Evolutionary conservation across 352 stramenopile genomes (phyloP), one percentile per base, ranked within the genome.

Genomic region (Phytopythium sindhum): DNA sequence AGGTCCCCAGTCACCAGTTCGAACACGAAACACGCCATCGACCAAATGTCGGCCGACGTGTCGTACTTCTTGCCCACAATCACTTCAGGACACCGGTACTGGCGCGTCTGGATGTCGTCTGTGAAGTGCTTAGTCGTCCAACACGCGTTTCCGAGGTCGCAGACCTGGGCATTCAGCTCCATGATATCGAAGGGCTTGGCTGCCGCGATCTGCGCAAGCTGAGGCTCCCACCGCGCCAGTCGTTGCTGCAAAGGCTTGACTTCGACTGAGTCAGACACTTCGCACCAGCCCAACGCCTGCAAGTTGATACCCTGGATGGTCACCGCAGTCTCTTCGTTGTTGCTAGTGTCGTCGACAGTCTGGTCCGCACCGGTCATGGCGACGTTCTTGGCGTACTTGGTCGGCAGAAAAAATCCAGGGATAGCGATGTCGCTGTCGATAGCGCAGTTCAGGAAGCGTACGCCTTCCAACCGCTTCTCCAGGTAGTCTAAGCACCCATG

Each of bases 31-130:
- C 98, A 99, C 45, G 94, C 97, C 74, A 99, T 91, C 83, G 85
- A 92, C 98, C 98, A 99, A 54, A 99, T 98, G 74, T 99, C 98
- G 7, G 97, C 97, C 31, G 97, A 98, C 21, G 97, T 99, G 77
- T 99, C 93, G 77, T 99, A 99, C 48, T 89, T 89, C 69, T 96
- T 97, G 44, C 96, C 93, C 64, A 99, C 75, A 24, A 99, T 96
- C 28, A 99, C 97, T 75, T 99, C 98, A 9, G 98, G 98, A 42
- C 90, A 97, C 7, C 98, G 91, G 74, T 99, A 99, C 81, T 99
- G 98, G n/a, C 98, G 86, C 24, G 98, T 99, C 77, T 99, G 98
- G 68, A 99, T 99, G 70, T 99, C 98, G 70, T 99, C 96, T 48
- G 97, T 99, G 73, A 99, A 99, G 78, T 99, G 98, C 64, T 98